Evolutionary conservation across 257 asterid species (phyloP).

Genomic region (Nicotiana paniculata): DNA sequence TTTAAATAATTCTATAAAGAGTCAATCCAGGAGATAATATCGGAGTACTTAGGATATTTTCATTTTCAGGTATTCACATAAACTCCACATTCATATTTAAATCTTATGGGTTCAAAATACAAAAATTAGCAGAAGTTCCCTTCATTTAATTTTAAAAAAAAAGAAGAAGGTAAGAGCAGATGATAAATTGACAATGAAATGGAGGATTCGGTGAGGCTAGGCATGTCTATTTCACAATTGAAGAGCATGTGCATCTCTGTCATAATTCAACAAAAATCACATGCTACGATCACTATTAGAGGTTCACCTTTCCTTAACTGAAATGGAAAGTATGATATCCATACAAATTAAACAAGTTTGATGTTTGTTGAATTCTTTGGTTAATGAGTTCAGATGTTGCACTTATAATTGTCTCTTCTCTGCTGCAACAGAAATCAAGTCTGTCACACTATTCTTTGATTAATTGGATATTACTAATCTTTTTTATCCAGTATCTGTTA

Average conservation of each 20-base stretch:
- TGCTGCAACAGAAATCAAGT: background rate
- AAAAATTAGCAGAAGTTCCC: no score
- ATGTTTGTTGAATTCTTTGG: background rate
- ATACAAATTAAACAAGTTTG: background rate
- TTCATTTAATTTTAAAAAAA: background rate
- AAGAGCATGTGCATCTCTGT: constrained; percentile 30
- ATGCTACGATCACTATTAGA: constrained; percentile 8
- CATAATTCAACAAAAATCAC: constrained; percentile 20
- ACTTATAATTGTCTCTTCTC: background rate
- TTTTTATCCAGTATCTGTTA: no score
- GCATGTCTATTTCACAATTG: constrained; percentile 2
- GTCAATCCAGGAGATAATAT: no score
- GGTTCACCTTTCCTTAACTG: constrained; percentile 15
- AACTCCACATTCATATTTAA: no score
- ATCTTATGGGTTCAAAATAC: no score
- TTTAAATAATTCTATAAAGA: background rate
- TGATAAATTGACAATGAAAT: background rate
- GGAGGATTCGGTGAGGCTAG: background rate
- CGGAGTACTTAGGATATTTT: no score
- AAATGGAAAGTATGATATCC: background rate
- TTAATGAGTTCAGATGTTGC: background rate
- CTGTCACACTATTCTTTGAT: no score
- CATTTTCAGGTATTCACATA: no score
- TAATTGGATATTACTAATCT: no score
- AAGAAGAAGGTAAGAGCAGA: background rate